Evolutionary conservation across 2,329 filamentous ascomycete genomes (phyloP), one percentile per base, ranked within the genome.

Genomic region (Anisogramma anomala): DNA sequence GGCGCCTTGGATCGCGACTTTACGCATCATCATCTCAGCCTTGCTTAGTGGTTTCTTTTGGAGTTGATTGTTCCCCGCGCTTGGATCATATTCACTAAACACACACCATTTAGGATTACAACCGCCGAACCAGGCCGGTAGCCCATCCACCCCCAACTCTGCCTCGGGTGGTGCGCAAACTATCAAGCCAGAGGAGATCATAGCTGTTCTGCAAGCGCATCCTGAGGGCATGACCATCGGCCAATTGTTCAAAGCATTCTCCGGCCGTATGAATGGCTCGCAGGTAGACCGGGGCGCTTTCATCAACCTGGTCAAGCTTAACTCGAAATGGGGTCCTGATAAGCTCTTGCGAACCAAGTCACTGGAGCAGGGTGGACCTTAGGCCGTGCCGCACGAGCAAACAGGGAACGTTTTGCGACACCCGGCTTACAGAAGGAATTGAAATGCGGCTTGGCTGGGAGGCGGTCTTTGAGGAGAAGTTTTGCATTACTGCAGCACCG

Each of bases 301-400:
- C 68, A 71, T 81, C 45, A 62, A 65, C 41, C 54, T 80, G 43
- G 74, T 82, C 10, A 75, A 71, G 55, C 64, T 67, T 26, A 63
- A 73, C 27, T 68, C 71, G 1, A 60, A 64, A 11, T 77, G 71
- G 54, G 69, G 66, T 1, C 49, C 64, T 0, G 72, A 78, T 43
- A 80, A 77, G 58, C 59, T 74, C 13, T 52, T 73, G 38, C 59
- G 55, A 13, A 49, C 55, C 6, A 60, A 41, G 25, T 23, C 17
- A 18, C 10, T 32, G 30, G 10, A 5, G 13, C 3, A 30, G 15
- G 15, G 13, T 4, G n/a, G 10, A 7, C 7, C 15, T 14, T 15
- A 14, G 27, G 7, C 8, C 8, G 15, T 14, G 5, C 8, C n/a
- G n/a, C n/a, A n/a, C n/a, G n/a, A n/a, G n/a, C n/a, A n/a, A n/a